These are phyloP conservation scores for Coemansia sp. DNA, from an alignment of 192 early-diverging fungal species.

Conservation along the genomic window DNA sequence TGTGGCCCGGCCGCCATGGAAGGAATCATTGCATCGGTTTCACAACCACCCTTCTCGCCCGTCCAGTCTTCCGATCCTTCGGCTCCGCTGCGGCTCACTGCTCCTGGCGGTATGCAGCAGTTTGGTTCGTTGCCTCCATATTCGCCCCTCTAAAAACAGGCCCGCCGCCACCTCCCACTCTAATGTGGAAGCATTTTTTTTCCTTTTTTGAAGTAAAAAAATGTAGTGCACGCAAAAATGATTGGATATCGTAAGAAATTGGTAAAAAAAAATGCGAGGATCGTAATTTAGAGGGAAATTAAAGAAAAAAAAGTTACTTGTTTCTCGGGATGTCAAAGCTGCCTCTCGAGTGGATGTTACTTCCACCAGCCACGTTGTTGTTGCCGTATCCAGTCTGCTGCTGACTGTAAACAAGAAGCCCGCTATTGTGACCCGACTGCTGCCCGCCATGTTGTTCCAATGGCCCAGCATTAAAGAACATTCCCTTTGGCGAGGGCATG, in stretches of 20 bases:
- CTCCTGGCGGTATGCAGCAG: conserved; percentile 33
- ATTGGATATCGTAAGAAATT: background rate
- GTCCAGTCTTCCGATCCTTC: conserved; percentile 11
- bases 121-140: conserved; percentile 44
- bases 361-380: background rate
- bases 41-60: background rate
- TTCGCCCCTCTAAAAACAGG: conserved; percentile 3
- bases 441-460: background rate
- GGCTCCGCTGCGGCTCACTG: conserved; percentile 25
- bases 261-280: background rate
- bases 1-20: background rate
- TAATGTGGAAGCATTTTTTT: too few relatives aligned
- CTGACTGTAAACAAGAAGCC: conserved; percentile 5
- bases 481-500: conserved; percentile 44
- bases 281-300: background rate
- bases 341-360: conserved; percentile 17
- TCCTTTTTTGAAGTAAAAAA: background rate
- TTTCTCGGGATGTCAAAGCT: conserved; percentile 41
- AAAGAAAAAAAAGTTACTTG: background rate
- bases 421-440: background rate
- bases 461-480: conserved; percentile 13
- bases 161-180: too few relatives aligned
- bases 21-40: background rate
- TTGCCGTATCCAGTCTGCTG: background rate
- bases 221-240: background rate